Percentiles rank a stretch among this genome's conserved stretches.
Evolutionary conservation across 208 protist genomes (phyloP).

Genomic region (Dictyostelium gargantuum): DNA sequence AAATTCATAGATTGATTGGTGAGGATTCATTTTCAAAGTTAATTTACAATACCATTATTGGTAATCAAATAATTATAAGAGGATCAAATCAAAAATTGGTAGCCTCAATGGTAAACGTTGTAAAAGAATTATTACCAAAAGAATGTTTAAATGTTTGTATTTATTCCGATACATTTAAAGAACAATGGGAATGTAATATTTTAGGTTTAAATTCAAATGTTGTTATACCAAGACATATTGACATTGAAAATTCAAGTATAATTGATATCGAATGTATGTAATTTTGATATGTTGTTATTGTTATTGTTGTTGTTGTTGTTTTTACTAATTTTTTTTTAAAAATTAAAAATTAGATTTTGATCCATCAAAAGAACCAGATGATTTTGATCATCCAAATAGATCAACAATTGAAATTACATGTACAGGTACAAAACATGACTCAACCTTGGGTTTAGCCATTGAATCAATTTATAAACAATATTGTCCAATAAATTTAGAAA

Average conservation of each 20-base stretch:
- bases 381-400: constrained; percentile 40
- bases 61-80: constrained; percentile 31
- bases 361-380: constrained; percentile 39
- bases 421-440: neutral
- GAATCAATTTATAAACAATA: constrained; percentile 30
- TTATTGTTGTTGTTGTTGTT: no score
- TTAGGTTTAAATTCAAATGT: neutral
- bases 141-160: neutral
- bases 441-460: neutral
- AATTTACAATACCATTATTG: neutral
- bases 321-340: neutral
- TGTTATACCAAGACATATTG: constrained; percentile 27
- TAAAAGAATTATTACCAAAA: neutral
- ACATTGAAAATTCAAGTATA: neutral
- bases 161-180: constrained; percentile 38
- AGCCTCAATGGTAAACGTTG: neutral
- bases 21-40: neutral
- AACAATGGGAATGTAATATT: constrained; percentile 53
- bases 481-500: neutral
- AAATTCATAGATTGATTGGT: neutral
- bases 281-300: neutral
- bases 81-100: neutral
- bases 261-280: constrained; percentile 56
- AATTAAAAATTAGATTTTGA: constrained; percentile 5
- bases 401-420: constrained; percentile 42